phyloP scores from a whole-genome alignment of 2,329 filamentous ascomycete species.

The Alternaria infectoria region DNA sequence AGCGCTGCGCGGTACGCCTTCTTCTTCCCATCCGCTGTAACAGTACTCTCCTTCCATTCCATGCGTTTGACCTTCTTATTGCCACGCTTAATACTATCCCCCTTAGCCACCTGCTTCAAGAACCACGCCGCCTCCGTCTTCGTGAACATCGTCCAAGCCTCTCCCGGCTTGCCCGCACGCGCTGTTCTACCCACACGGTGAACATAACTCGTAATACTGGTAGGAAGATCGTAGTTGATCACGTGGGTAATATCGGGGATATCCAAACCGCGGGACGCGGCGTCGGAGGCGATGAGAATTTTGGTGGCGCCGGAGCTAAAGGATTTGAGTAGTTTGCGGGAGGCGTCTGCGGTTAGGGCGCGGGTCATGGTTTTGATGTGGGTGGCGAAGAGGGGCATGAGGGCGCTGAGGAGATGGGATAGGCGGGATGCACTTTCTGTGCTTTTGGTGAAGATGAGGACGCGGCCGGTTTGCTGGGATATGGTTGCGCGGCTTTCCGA shows the following conservation, averaged over 20 bases:
- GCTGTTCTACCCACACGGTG: slow-evolving; percentile 93
- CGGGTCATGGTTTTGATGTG: slow-evolving; percentile 76
- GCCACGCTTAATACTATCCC: slow-evolving; percentile 57
- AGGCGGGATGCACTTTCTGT: slow-evolving; percentile 88
- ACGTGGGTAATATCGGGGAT: slow-evolving; percentile 80
- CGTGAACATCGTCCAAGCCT: slow-evolving; percentile 85
- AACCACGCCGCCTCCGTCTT: slow-evolving; percentile 91
- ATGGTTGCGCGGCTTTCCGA: slow-evolving; percentile 13
- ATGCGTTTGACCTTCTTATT: slow-evolving; percentile 54
- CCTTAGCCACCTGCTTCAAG: slow-evolving; percentile 77
- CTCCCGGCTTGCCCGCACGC: slow-evolving; percentile 74
- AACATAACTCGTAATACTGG: slow-evolving; percentile 81
- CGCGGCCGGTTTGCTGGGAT: slow-evolving; percentile 42
- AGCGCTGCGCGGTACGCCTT: slow-evolving; percentile 61
- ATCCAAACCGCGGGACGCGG: slow-evolving; percentile 91
- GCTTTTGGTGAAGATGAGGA: slow-evolving; percentile 87
- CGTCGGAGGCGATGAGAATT: slow-evolving; percentile 87
- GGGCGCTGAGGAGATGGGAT: slow-evolving; percentile 74
- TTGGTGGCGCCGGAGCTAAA: slow-evolving; percentile 69
- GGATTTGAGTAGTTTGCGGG: slow-evolving; percentile 70
- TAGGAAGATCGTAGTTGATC: slow-evolving; percentile 91
- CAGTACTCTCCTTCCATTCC: slow-evolving; percentile 49
- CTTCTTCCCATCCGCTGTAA: slow-evolving; percentile 50
- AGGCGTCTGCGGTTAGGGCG: slow-evolving; percentile 73
- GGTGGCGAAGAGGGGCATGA: slow-evolving; percentile 64